Conservation (phyloP, 306 rosid genomes). For the Begonia loranthoides region DNA sequence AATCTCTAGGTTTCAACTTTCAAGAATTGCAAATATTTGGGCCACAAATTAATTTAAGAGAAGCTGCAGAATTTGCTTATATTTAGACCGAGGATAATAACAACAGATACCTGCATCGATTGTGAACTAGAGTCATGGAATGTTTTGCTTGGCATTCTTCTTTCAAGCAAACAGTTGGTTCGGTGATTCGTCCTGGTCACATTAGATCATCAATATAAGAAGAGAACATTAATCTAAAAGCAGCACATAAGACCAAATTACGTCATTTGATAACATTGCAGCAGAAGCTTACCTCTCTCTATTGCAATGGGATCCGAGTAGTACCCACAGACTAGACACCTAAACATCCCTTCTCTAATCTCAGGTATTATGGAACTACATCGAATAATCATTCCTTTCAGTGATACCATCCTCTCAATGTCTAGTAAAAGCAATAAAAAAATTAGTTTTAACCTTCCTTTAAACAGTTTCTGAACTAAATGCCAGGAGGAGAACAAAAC, state of each 20-base stretch:
- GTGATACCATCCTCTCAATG: slow-evolving; percentile 88
- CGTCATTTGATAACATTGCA: background rate
- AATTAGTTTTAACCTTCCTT: slow-evolving; percentile 10
- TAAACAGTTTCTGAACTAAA: background rate
- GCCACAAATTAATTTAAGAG: too few relatives aligned
- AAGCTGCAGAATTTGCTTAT: too few relatives aligned
- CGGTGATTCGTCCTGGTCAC: slow-evolving; percentile 52
- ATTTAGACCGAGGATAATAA: background rate
- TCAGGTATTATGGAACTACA: slow-evolving; percentile 85
- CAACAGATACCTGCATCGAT: slow-evolving; percentile 67
- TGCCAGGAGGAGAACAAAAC: slow-evolving; percentile 6
- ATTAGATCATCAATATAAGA: slow-evolving; percentile 6
- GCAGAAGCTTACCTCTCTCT: slow-evolving; percentile 54
- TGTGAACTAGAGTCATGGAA: slow-evolving; percentile 88
- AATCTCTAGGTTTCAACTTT: too few relatives aligned
- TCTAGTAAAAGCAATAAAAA: slow-evolving; percentile 20
- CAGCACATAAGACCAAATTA: slow-evolving; percentile 1
- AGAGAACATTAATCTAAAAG: background rate
- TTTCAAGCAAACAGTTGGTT: slow-evolving; percentile 64
- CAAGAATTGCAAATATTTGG: too few relatives aligned
- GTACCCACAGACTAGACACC: slow-evolving; percentile 89
- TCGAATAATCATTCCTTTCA: slow-evolving; percentile 89
- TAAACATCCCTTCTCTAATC: slow-evolving; percentile 86
- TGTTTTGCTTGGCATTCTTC: slow-evolving; percentile 88
- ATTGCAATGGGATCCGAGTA: slow-evolving; percentile 66